Percentiles rank a stretch among this genome's conserved stretches.
Evolutionary conservation across 1,284 basidiomycete species (phyloP).

Genomic region (Pseudozyma pruni): DNA sequence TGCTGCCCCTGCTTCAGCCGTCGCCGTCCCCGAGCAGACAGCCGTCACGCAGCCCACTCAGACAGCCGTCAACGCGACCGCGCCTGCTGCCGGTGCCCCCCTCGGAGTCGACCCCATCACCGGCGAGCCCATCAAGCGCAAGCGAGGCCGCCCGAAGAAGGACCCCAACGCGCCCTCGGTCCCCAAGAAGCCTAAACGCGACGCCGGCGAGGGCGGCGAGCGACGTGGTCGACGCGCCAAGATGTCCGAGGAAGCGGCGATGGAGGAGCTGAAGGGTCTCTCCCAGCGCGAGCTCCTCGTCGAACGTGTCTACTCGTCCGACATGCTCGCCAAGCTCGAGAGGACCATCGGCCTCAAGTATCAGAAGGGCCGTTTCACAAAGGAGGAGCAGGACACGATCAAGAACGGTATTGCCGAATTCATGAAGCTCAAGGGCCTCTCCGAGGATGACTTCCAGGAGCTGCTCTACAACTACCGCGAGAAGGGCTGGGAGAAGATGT

Average conservation of each 20-base stretch:
- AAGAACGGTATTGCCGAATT: slow-evolving; percentile 45
- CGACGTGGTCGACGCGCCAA: slow-evolving; percentile 35
- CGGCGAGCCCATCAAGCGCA: slow-evolving; percentile 32
- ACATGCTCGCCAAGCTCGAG: slow-evolving; percentile 48
- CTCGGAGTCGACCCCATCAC: slow-evolving; percentile 9
- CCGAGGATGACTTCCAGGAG: slow-evolving; percentile 48
- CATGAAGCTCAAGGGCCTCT: slow-evolving; percentile 39
- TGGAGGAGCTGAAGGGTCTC: slow-evolving; percentile 29
- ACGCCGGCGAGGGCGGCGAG: slow-evolving; percentile 26
- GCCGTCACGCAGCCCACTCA: slow-evolving; percentile 8
- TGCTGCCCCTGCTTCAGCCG: background rate
- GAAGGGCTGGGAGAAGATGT: slow-evolving; percentile 40
- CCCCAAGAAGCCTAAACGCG: slow-evolving; percentile 36
- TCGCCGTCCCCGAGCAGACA: slow-evolving; percentile 4
- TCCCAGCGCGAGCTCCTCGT: slow-evolving; percentile 42
- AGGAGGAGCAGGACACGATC: slow-evolving; percentile 44
- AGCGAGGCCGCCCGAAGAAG: slow-evolving; percentile 40
- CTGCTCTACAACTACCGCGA: slow-evolving; percentile 50
- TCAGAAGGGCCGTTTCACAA: slow-evolving; percentile 40
- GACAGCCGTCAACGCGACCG: slow-evolving; percentile 7
- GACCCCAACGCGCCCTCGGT: slow-evolving; percentile 22
- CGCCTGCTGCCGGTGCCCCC: slow-evolving; percentile 8
- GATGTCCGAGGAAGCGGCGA: slow-evolving; percentile 34
- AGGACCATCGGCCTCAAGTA: slow-evolving; percentile 48
- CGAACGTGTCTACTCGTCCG: slow-evolving; percentile 47